Base-by-base conservation (phyloP, 306 rosid genomes). In the Rubus idaeus region DNA sequence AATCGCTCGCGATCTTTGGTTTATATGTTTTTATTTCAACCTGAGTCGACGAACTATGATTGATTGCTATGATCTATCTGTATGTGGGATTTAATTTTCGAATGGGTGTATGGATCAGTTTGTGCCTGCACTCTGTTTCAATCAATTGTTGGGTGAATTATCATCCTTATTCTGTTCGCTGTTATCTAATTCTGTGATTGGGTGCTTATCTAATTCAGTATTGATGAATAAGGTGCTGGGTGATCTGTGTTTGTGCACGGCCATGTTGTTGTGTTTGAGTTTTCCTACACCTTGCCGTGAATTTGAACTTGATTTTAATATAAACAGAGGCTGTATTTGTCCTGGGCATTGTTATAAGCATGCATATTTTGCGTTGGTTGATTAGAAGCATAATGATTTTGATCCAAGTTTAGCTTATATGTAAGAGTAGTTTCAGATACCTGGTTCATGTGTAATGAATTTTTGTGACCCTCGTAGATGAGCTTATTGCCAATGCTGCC, bases 401-500 rank as follows among this genome's bases (percentile, higher is more conserved):
- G 20, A 5, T 7, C n/a, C 11, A 2, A 55, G 5, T n/a, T 55
- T 18, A 20, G 55, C n/a, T 18, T 50, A 18, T 50, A 11, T 13
- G 0, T 18, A 5, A 12, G 39, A 23, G 39, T 26, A 26, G 30
- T 26, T 26, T 26, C 30, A 26, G 30, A 26, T 30, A 30, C 2
- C 35, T 30, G 35, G 35, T 30, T 30, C 35, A 30, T 30, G 35
- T 30, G 35, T 30, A 30, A 30, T 30, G 35, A 30, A 9, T 50
- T 45, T 45, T 41, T 40, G 5, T 17, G n/a, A 70, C 77, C 26
- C 12, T 62, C 78, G 81, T 83, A 95, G 99, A 92, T 85, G 99
- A 95, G 80, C 92, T 95, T 16, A 88, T 90, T 71, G 90, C 87
- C 42, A 95, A 91, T 85, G 99, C 99, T 20, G 80, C 88, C 11